These are phyloP conservation scores for Tylopilus rubrobrunneus DNA, from an alignment of 768 basidiomycete species.

Conservation along the genomic window DNA sequence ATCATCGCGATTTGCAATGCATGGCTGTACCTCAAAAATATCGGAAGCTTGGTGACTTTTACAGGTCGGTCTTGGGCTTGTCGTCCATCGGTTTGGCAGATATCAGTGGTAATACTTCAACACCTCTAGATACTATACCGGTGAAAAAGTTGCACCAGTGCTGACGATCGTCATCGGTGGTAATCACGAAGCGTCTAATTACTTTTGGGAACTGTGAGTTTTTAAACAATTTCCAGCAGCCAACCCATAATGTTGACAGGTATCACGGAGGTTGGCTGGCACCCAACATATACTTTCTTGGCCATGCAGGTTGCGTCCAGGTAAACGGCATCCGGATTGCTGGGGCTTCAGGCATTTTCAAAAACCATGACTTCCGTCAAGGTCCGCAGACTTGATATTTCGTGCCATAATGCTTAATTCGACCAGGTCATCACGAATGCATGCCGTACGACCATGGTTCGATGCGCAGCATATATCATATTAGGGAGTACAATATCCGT, in stretches of 20 bases:
- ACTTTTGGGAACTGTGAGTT: slow-evolving; percentile 90
- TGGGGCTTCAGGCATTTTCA: slow-evolving; percentile 92
- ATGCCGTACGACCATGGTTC: slow-evolving; percentile 73
- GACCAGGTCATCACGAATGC: slow-evolving; percentile 71
- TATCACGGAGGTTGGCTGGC: slow-evolving; percentile 98
- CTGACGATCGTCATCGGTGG: slow-evolving; percentile 95
- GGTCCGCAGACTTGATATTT: slow-evolving; percentile 39
- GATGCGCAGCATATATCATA: slow-evolving; percentile 86
- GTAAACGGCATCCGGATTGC: slow-evolving; percentile 87
- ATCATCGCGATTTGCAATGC: slow-evolving; percentile 76
- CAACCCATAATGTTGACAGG: slow-evolving; percentile 36
- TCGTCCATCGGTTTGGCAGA: not conserved
- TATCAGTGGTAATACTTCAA: slow-evolving; percentile 1
- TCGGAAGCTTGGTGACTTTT: slow-evolving; percentile 76
- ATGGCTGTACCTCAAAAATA: slow-evolving; percentile 94
- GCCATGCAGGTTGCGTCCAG: slow-evolving; percentile 83
- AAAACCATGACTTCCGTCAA: slow-evolving; percentile 63
- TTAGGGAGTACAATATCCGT: slow-evolving; percentile 78
- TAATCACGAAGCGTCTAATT: slow-evolving; percentile 96
- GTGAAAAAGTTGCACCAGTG: slow-evolving; percentile 75
- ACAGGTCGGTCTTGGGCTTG: slow-evolving; percentile 47
- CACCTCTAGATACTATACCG: slow-evolving; percentile 74
- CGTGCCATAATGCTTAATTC: slow-evolving; percentile 1
- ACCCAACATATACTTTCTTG: slow-evolving; percentile 94
- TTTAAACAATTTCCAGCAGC: not conserved